Evolutionary conservation across 768 basidiomycete genomes (phyloP), one percentile per base, ranked within the genome.

Genomic region (Ramaria sp.): DNA sequence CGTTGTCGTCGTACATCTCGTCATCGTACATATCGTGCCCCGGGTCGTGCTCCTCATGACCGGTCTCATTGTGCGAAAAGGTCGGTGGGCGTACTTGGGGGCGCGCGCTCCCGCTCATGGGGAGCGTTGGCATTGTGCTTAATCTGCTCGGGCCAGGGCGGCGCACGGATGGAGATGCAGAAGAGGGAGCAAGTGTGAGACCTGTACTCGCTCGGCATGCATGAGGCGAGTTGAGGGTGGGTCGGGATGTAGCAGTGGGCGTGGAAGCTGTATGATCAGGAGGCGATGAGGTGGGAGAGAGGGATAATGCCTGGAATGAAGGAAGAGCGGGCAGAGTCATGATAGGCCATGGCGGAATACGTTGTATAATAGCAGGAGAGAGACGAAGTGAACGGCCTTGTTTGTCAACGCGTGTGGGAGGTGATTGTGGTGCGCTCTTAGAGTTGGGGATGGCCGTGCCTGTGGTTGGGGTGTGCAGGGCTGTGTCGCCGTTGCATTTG

Each of bases 221-320:
- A 12, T n/a, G 42, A 5, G n/a, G 13, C n/a, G 41, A 19, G 4
- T 42, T 17, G 41, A n/a, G 42, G n/a, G 48, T 13, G n/a, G 45
- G 45, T 10, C 10, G 45, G 19, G 19, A 7, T 46, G 68, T 95
- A 92, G 72, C 94, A 91, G 65, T 97, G 94, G 0, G 93, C 92
- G 42, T 94, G 94, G 9, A 88, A 86, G 92, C n/a, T n/a, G n/a
- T n/a, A n/a, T n/a, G n/a, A n/a, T n/a, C 94, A 98, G 79, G 97
- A 89, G 1, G 93, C 92, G 30, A 98, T 57, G 63, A 91, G 82
- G 73, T 93, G 82, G 63, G 91, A 85, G 56, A 98, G 76, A 5
- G 90, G n/a, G 42, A 13, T 19, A 43, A 37, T 37, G 34, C 9
- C 34, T 43, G 48, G 31, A 27, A 49, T 7, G 68, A 63, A 7